These are phyloP conservation scores for Teunomyces lycoperdinae DNA, from an alignment of 805 yeast genomes.

Conservation along the genomic window DNA sequence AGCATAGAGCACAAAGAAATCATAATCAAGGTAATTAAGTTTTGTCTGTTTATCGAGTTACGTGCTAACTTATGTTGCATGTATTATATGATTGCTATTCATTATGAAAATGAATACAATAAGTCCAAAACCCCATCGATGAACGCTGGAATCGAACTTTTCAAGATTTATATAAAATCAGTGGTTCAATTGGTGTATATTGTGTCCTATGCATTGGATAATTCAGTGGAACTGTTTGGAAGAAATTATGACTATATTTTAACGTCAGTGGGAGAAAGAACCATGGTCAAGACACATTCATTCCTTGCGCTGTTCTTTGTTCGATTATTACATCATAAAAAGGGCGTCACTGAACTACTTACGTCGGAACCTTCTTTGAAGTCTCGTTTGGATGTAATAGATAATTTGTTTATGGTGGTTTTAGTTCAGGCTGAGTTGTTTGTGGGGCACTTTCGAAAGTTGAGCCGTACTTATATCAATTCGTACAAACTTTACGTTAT, in stretches of 20 bases:
- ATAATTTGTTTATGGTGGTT: conserved; percentile 29
- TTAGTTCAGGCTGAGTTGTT: conserved; percentile 40
- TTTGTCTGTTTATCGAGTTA: conserved; percentile 32
- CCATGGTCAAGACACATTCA: conserved; percentile 40
- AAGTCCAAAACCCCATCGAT: conserved; percentile 27
- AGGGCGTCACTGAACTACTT: conserved; percentile 24
- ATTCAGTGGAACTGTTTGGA: conserved; percentile 41
- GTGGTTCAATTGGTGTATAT: conserved; percentile 42
- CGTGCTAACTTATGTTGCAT: conserved; percentile 40
- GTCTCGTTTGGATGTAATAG: conserved; percentile 29
- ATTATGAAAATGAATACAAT: conserved; percentile 34
- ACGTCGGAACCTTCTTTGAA: conserved; percentile 11
- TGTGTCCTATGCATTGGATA: conserved; percentile 42
- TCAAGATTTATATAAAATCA: conserved; percentile 38
- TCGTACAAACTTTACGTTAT: conserved; percentile 41
- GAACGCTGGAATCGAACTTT: conserved; percentile 40
- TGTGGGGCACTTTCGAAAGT: conserved; percentile 39
- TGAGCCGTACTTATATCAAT: conserved; percentile 37
- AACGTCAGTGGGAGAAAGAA: conserved; percentile 36
- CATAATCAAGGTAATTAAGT: conserved; percentile 34
- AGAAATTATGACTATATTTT: conserved; percentile 35
- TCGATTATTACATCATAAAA: conserved; percentile 37
- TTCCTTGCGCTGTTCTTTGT: conserved; percentile 39
- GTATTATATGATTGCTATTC: conserved; percentile 39
- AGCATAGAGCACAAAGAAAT: conserved; percentile 26